Percentiles rank a stretch among this genome's conserved stretches.
Evolutionary conservation across 768 basidiomycete species (phyloP).

Genomic region (Inosperma sp.): DNA sequence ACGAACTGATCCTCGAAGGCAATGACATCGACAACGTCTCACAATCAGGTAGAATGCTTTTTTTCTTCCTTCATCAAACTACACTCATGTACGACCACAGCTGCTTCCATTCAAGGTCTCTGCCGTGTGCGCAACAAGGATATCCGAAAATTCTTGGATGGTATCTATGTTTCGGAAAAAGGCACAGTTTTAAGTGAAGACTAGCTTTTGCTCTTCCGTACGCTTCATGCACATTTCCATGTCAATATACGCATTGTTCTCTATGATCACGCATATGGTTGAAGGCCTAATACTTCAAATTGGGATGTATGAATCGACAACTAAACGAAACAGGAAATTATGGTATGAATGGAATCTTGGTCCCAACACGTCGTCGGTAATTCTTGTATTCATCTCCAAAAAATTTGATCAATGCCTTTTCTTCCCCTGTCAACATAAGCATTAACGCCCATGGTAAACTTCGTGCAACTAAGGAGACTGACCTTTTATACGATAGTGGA

Average conservation of each 20-base stretch:
- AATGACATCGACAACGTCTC: conserved; percentile 97
- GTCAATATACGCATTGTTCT: conserved; percentile 3
- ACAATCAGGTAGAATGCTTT: conserved; percentile 67
- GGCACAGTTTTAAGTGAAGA: conserved; percentile 55
- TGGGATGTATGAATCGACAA: not conserved
- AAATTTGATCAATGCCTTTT: conserved; percentile 71
- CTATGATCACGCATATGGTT: not conserved
- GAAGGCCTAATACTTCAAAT: not conserved
- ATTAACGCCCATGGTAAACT: not conserved
- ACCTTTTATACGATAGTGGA: conserved; percentile 77
- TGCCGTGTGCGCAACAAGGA: conserved; percentile 99
- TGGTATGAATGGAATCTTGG: conserved; percentile 81
- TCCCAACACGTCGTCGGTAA: conserved; percentile 76
- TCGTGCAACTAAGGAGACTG: conserved; percentile 28
- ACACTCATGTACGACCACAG: conserved; percentile 32
- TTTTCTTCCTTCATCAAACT: not conserved
- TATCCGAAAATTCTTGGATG: conserved; percentile 98
- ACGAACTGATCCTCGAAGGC: conserved; percentile 90
- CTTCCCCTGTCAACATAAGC: conserved; percentile 60
- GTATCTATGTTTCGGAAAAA: conserved; percentile 87
- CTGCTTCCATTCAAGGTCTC: conserved; percentile 94
- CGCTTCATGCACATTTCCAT: conserved; percentile 3
- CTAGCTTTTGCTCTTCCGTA: no score
- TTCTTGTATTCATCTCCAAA: conserved; percentile 84
- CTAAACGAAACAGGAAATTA: conserved; percentile 26